phyloP scores from a whole-genome alignment of 352 stramenopile species.

The Globisporangium ultimum region DNA sequence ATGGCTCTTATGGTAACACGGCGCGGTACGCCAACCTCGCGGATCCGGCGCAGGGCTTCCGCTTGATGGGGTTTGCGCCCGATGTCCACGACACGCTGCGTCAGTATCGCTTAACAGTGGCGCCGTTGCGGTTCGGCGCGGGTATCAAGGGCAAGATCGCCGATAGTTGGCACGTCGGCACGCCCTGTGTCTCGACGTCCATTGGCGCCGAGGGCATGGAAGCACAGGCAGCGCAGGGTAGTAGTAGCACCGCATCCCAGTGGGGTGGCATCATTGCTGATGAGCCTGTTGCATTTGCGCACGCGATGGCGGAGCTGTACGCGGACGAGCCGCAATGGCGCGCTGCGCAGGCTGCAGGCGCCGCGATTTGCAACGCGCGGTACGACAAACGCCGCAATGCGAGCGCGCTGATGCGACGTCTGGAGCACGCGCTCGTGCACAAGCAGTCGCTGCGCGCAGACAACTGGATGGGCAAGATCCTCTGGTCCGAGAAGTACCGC shows the following conservation, averaged over 20 bases:
- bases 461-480: slow-evolving; percentile 78
- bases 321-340: slow-evolving; percentile 34
- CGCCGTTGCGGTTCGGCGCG: slow-evolving; percentile 90
- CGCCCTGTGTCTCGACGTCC: slow-evolving; percentile 86
- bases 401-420: slow-evolving; percentile 39
- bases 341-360: slow-evolving; percentile 24
- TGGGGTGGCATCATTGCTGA: slow-evolving; percentile 65
- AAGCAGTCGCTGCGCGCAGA: slow-evolving; percentile 21
- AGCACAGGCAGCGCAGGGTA: background rate
- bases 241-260: background rate
- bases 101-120: slow-evolving; percentile 74
- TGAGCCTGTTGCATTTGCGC: slow-evolving; percentile 35
- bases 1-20: slow-evolving; percentile 71
- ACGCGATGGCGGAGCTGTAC: slow-evolving; percentile 46
- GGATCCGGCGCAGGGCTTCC: slow-evolving; percentile 41
- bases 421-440: slow-evolving; percentile 37
- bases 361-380: slow-evolving; percentile 24
- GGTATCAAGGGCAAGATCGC: slow-evolving; percentile 96
- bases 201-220: slow-evolving; percentile 89
- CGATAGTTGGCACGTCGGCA: slow-evolving; percentile 89
- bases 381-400: slow-evolving; percentile 55
- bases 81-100: slow-evolving; percentile 72
- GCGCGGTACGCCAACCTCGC: slow-evolving; percentile 51
- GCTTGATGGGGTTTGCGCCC: slow-evolving; percentile 78
- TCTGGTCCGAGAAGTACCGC: slow-evolving; percentile 81